Percentiles rank a stretch among this genome's conserved stretches.
Conservation (phyloP, 371 early-diverging fungal genomes). For the Mucor irregularis region DNA sequence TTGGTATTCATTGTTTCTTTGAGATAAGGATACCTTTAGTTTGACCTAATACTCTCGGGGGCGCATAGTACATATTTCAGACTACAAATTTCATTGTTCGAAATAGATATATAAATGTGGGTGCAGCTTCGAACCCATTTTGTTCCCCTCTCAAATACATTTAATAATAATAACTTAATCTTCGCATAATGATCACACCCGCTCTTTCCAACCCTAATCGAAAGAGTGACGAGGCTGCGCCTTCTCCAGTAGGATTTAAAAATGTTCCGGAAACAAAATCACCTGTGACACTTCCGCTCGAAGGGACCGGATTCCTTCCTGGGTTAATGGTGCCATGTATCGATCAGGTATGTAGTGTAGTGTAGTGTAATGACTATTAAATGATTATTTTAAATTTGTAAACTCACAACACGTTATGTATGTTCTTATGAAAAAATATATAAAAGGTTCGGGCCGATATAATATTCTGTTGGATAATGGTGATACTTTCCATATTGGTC, state of each 20-base stretch:
- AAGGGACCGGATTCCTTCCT: slow-evolving; percentile 56
- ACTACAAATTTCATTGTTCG: too few species aligned
- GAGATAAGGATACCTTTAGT: too few species aligned
- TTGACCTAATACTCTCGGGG: too few species aligned
- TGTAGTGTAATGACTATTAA: too few species aligned
- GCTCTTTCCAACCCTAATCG: slow-evolving; percentile 32
- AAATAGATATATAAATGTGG: too few species aligned
- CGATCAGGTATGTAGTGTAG: slow-evolving; percentile 52
- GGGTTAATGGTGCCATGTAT: slow-evolving; percentile 63
- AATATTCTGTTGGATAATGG: slow-evolving; percentile 46
- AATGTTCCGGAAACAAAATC: slow-evolving; percentile 53
- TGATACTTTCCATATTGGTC: slow-evolving; percentile 55
- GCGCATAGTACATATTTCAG: too few species aligned
- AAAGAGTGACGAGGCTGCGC: slow-evolving; percentile 27
- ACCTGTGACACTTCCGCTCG: slow-evolving; percentile 37
- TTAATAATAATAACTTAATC: background rate
- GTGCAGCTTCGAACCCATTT: too few species aligned
- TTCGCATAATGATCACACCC: slow-evolving; percentile 31
- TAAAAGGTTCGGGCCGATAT: slow-evolving; percentile 45
- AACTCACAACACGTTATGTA: too few species aligned
- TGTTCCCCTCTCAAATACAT: background rate
- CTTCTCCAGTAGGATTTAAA: slow-evolving; percentile 49
- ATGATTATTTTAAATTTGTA: too few species aligned
- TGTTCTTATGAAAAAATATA: background rate
- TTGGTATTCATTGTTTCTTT: too few species aligned